These are phyloP conservation scores for Hirschfeldia incana DNA, from an alignment of 345 rosid genomes.

Conservation along the genomic window DNA sequence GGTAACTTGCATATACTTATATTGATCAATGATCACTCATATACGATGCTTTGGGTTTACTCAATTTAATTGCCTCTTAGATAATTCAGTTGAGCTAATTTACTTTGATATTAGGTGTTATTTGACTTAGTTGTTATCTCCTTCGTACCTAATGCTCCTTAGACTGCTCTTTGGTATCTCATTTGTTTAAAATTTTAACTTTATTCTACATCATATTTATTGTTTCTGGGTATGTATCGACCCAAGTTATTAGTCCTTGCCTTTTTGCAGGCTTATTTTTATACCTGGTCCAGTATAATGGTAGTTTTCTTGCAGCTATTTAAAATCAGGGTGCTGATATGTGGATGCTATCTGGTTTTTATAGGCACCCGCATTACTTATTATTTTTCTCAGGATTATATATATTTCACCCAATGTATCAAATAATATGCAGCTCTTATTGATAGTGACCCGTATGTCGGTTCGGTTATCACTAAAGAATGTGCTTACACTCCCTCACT, in stretches of 20 bases:
- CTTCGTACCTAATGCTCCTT: background rate
- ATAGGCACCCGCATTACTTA: constrained; percentile 1
- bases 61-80: constrained; percentile 7
- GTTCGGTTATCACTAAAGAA: background rate
- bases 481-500: background rate
- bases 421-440: background rate
- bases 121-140: constrained; percentile 1
- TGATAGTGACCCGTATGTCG: constrained; percentile 1
- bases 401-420: background rate
- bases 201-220: constrained; percentile 9
- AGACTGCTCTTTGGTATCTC: constrained; percentile 9
- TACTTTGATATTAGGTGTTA: background rate
- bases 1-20: background rate
- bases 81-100: background rate
- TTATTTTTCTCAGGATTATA: constrained; percentile 11
- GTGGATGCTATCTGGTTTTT: constrained; percentile 14
- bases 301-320: constrained; percentile 7
- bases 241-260: constrained; percentile 3
- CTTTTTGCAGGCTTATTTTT: background rate
- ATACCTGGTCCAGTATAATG: background rate
- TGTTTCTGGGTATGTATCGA: background rate
- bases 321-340: constrained; percentile 15
- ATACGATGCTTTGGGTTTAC: background rate
- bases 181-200: constrained; percentile 1
- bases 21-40: constrained; percentile 7